Evolutionary conservation across 495 filamentous ascomycete genomes (phyloP).

Genomic region (Opeltia flavorubescens): DNA sequence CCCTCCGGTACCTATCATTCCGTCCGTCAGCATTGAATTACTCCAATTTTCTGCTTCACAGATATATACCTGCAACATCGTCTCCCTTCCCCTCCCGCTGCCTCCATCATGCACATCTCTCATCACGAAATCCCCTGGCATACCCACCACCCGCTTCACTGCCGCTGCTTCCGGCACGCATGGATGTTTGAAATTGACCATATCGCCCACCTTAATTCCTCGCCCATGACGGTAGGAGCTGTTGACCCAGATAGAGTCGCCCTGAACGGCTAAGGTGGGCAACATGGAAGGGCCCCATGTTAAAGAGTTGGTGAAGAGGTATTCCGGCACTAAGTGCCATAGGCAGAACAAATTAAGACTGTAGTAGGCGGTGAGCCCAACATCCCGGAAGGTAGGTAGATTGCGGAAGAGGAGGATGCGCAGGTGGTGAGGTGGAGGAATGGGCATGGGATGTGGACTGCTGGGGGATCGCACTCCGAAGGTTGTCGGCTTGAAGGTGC

Average conservation of each 20-base stretch:
- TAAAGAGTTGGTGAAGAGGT: conserved; percentile 35
- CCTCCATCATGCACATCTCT: conserved; percentile 28
- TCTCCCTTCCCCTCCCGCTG: conserved; percentile 23
- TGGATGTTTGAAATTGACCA: conserved; percentile 66
- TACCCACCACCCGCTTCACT: conserved; percentile 70
- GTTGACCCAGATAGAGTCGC: conserved; percentile 55
- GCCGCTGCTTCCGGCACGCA: conserved; percentile 44
- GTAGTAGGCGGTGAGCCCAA: no score
- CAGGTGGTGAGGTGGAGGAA: no score
- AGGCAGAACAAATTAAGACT: conserved; percentile 32
- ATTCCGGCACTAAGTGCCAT: conserved; percentile 43
- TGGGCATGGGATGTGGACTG: no score
- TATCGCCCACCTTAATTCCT: conserved; percentile 61
- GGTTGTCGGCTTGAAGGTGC: no score
- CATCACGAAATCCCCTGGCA: conserved; percentile 76
- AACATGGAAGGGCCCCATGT: conserved; percentile 64
- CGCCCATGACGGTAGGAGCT: conserved; percentile 52
- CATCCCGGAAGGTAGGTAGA: no score
- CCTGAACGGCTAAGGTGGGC: conserved; percentile 52
- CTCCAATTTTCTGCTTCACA: conserved; percentile 6
- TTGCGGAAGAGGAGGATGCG: no score
- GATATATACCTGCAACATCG: conserved; percentile 63
- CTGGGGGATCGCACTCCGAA: no score
- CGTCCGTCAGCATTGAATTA: not conserved
- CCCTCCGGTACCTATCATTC: conserved; percentile 60